phyloP scores from a whole-genome alignment of 805 yeast species.

The Ogataea glucozyma region DNA sequence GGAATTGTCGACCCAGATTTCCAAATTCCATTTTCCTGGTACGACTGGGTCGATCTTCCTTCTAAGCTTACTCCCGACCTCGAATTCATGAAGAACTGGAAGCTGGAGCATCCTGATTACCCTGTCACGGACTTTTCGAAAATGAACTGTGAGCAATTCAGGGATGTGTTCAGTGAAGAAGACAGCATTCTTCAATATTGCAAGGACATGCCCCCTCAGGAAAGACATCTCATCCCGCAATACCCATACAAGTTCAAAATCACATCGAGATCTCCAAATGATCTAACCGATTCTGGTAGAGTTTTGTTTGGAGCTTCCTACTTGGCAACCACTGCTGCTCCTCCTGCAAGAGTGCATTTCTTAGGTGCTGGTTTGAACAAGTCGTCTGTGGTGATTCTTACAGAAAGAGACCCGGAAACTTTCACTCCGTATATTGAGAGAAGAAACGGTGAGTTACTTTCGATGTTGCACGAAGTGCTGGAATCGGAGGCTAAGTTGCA shows the following conservation, averaged over 20 bases:
- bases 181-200: constrained; percentile 11
- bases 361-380: constrained; percentile 32
- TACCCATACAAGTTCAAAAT: constrained; percentile 26
- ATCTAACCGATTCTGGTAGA: constrained; percentile 27
- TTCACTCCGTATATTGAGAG: constrained; percentile 9
- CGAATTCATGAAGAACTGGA: constrained; percentile 13
- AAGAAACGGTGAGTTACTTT: constrained; percentile 14
- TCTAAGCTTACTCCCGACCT: constrained; percentile 20
- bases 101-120: constrained; percentile 8
- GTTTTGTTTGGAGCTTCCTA: constrained; percentile 34
- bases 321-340: constrained; percentile 29
- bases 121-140: constrained; percentile 8
- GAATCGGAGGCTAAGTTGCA: constrained; percentile 16
- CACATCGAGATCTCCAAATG: constrained; percentile 19
- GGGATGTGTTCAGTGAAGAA: constrained; percentile 15
- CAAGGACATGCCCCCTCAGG: constrained; percentile 15
- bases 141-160: constrained; percentile 24
- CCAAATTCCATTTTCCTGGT: constrained; percentile 37
- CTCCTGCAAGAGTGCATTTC: constrained; percentile 34
- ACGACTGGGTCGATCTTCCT: constrained; percentile 31
- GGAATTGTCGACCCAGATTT: constrained; percentile 26
- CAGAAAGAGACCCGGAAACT: constrained; percentile 18
- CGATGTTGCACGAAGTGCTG: constrained; percentile 20
- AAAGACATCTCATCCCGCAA: constrained; percentile 8
- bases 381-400: constrained; percentile 29